phyloP scores from a whole-genome alignment of 805 yeast species.

The Lipomyces chichibuensis region DNA sequence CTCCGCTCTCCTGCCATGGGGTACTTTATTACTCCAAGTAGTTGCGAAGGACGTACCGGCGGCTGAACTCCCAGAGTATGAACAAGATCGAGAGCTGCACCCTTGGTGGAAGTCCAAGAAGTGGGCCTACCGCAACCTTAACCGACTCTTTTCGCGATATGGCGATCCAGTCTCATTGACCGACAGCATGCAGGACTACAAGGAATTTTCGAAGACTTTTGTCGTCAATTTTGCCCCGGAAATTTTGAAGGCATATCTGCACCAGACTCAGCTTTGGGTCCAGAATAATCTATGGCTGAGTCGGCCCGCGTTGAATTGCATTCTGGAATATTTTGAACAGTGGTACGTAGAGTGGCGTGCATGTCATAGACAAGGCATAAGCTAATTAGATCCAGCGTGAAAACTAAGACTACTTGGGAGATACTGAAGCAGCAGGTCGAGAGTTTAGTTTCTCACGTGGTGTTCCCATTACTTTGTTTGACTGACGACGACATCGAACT shows the following conservation, averaged over 20 bases:
- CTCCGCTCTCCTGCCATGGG: conserved; percentile 65
- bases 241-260: conserved; percentile 63
- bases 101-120: conserved; percentile 79
- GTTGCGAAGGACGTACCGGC: conserved; percentile 63
- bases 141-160: conserved; percentile 58
- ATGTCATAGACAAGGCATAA: neutral
- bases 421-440: conserved; percentile 66
- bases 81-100: conserved; percentile 54
- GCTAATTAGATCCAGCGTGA: conserved; percentile 48
- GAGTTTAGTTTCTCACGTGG: conserved; percentile 66
- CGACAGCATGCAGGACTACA: conserved; percentile 52
- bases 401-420: conserved; percentile 65
- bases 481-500: conserved; percentile 66
- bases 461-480: conserved; percentile 77
- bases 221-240: conserved; percentile 69
- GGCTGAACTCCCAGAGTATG: conserved; percentile 55
- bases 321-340: conserved; percentile 42
- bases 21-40: conserved; percentile 70
- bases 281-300: conserved; percentile 68
- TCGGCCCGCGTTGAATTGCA: conserved; percentile 62
- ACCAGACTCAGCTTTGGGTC: conserved; percentile 76
- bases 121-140: conserved; percentile 84
- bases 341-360: neutral
- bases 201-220: conserved; percentile 62
- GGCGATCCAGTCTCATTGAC: conserved; percentile 31